Percentiles rank a stretch among this genome's conserved stretches.
phyloP scores from a whole-genome alignment of 495 filamentous ascomycete genomes.

The Penicillium steckii region DNA sequence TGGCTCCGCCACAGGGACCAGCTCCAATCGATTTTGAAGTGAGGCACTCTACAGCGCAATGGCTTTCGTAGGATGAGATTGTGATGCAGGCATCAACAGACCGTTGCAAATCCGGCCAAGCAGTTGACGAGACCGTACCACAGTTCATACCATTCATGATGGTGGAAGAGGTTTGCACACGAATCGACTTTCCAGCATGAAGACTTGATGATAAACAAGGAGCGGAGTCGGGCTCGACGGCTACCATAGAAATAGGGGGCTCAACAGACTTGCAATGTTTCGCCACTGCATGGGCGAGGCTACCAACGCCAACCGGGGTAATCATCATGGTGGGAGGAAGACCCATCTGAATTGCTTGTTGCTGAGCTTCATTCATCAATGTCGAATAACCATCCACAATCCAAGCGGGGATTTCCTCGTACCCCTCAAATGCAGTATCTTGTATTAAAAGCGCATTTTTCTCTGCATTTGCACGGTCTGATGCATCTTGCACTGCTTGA shows the following conservation, averaged over 20 bases:
- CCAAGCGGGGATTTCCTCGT: constrained; percentile 64
- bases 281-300: constrained; percentile 59
- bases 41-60: constrained; percentile 51
- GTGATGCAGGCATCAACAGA: constrained; percentile 59
- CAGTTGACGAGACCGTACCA: constrained; percentile 59
- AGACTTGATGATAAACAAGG: constrained; percentile 57
- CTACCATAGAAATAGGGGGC: constrained; percentile 40
- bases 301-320: constrained; percentile 64
- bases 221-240: constrained; percentile 64
- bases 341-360: constrained; percentile 41
- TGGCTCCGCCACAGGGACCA: constrained; percentile 64
- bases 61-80: constrained; percentile 55
- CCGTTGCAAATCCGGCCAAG: constrained; percentile 56
- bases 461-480: constrained; percentile 26
- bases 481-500: constrained; percentile 47
- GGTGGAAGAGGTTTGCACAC: constrained; percentile 49
- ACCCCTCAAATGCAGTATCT: constrained; percentile 62
- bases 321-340: constrained; percentile 42
- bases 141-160: constrained; percentile 72
- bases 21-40: constrained; percentile 40
- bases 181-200: constrained; percentile 36
- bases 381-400: constrained; percentile 73
- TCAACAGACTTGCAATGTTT: constrained; percentile 52
- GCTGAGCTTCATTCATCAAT: constrained; percentile 62
- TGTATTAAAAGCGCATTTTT: constrained; percentile 55